These are phyloP conservation scores for Suillus lakei DNA, from an alignment of 768 basidiomycete genomes.

Conservation along the genomic window DNA sequence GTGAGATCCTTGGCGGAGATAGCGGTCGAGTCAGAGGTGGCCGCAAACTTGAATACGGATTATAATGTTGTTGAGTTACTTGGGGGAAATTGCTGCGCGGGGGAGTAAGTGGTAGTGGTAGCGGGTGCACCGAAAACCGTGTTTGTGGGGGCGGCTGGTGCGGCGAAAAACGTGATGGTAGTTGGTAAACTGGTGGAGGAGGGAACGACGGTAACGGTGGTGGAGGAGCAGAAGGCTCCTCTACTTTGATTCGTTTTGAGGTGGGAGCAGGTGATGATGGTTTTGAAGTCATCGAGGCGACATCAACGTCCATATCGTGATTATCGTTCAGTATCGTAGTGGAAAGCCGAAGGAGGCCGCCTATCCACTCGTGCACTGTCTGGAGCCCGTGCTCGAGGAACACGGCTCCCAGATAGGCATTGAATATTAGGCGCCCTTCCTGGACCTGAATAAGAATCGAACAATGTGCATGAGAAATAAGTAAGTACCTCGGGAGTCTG, in stretches of 20 bases:
- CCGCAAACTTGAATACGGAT: conserved; percentile 25
- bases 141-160: conserved; percentile 29
- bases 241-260: conserved; percentile 35
- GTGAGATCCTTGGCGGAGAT: conserved; percentile 41
- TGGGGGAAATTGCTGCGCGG: conserved; percentile 18
- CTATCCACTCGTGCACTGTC: conserved; percentile 62
- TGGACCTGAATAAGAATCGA: conserved; percentile 32
- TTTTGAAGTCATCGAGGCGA: neutral
- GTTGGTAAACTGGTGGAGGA: conserved; percentile 36
- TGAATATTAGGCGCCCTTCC: conserved; percentile 63
- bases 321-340: conserved; percentile 22
- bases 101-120: conserved; percentile 19
- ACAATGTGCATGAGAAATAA: conserved; percentile 17
- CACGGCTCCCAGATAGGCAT: conserved; percentile 71
- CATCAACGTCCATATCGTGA: conserved; percentile 18
- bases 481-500: conserved; percentile 43
- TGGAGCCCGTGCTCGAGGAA: conserved; percentile 58
- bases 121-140: conserved; percentile 34
- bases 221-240: conserved; percentile 23
- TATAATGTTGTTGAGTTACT: conserved; percentile 30
- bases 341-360: conserved; percentile 39
- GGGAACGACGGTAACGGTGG: conserved; percentile 18
- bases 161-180: conserved; percentile 29
- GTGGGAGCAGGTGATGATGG: conserved; percentile 22
- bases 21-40: conserved; percentile 31